These are phyloP conservation scores for Astraeus odoratus DNA, from an alignment of 768 basidiomycete genomes.

Conservation along the genomic window DNA sequence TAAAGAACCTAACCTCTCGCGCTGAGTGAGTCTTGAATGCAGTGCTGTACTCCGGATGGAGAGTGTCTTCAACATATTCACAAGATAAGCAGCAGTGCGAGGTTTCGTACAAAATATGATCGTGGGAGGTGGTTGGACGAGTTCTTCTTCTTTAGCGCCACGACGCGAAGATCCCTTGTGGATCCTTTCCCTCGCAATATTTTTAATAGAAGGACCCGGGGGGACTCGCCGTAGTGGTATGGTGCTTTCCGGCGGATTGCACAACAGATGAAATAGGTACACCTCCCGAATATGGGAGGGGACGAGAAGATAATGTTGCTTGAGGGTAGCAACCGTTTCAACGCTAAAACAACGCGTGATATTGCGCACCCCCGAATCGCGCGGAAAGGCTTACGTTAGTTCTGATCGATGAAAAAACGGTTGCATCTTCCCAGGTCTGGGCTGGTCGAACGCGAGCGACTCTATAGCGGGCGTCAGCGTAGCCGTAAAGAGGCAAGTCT, in stretches of 20 bases:
- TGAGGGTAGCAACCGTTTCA: constrained; percentile 83
- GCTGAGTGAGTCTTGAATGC: constrained; percentile 90
- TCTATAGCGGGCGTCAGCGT: constrained; percentile 88
- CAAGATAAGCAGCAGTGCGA: constrained; percentile 86
- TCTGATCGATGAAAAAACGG: constrained; percentile 82
- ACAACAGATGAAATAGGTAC: constrained; percentile 86
- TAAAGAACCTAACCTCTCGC: constrained; percentile 80
- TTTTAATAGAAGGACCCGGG: constrained; percentile 36
- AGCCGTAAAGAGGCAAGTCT: constrained; percentile 95
- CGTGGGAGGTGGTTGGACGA: constrained; percentile 83
- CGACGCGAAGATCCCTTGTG: constrained; percentile 25
- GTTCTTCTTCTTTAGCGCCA: constrained; percentile 36
- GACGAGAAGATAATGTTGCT: constrained; percentile 86
- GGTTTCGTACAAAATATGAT: constrained; percentile 90
- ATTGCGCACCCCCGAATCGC: not conserved
- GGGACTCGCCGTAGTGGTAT: constrained; percentile 57
- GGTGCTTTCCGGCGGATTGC: constrained; percentile 80
- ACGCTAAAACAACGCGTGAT: constrained; percentile 41
- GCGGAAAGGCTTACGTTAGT: constrained; percentile 48
- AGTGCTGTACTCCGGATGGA: constrained; percentile 81
- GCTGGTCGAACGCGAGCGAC: constrained; percentile 60
- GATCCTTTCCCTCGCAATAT: constrained; percentile 28
- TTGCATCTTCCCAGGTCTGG: constrained; percentile 74
- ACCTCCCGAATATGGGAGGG: constrained; percentile 92
- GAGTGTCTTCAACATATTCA: constrained; percentile 67